Base-by-base conservation (phyloP, 202 grass and related monocot species). In the Eragrostis tef region DNA sequence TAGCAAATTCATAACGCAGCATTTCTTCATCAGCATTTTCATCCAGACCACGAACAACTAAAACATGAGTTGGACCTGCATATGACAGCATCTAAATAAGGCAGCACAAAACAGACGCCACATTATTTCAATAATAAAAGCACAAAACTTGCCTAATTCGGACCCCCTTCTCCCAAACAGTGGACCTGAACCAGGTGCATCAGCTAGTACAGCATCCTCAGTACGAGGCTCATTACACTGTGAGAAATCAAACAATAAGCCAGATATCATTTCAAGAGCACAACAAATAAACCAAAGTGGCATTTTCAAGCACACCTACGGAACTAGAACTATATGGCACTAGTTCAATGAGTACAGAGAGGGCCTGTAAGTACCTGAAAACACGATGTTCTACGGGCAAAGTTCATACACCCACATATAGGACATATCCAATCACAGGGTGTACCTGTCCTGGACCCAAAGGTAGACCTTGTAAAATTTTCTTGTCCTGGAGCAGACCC, bases 21-120 rank as follows among this genome's bases (percentile, higher is more conserved):
- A 99, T 96, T 88, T 99, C 96, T 79, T 99, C 96, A 64, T 99
- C 96, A 52, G 96, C 96, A 79, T 93, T 96, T 89, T 99, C 96
- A 84, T 96, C 96, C 48, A 99, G 81, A 39, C 96, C 96, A 70
- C 96, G 96, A 63, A 99, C 87, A 75, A 99, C 96, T 89, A 99
- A 91, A 84, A 99, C 96, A 99, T 99, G 96, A 62, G 96, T 99
- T 83, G 90, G 92, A 61, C 90, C 96, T 99, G 79, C 82, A 93
- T 85, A 89, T 61, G 62, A 17, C 45, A 75, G 50, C 60, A 84
- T 66, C 67, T 85, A 45, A 57, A 72, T 81, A 47, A 90, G 73
- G 36, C 70, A 62, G 44, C 48, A 46, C 7, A 59, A 45, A 80
- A 42, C 46, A 88, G 49, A 66, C 61, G 74, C 75, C 9, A 46